Percentiles rank a stretch among this genome's conserved stretches.
These are phyloP conservation scores for Oryza meridionalis DNA, from an alignment of 176 grass and related monocot genomes.

Conservation along the genomic window DNA sequence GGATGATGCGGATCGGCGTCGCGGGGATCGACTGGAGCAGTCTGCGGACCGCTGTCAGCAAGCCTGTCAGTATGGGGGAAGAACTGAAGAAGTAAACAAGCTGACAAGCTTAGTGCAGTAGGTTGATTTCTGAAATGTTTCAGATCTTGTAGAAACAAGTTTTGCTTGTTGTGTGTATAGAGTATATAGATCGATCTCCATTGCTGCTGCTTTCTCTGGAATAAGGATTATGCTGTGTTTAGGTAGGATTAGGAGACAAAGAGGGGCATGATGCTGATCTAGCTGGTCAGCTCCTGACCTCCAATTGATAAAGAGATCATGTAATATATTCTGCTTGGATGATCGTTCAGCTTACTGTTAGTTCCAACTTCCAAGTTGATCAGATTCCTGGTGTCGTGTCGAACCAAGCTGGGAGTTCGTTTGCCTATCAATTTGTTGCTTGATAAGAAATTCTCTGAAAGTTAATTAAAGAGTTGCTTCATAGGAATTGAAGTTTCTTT, in stretches of 20 bases:
- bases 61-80: constrained; percentile 17
- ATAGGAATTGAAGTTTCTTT: background rate
- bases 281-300: constrained; percentile 19
- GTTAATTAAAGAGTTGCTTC: background rate
- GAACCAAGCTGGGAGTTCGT: background rate
- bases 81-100: constrained; percentile 42
- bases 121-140: constrained; percentile 12
- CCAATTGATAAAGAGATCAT: constrained; percentile 1
- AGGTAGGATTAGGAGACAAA: constrained; percentile 28
- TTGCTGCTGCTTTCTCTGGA: constrained; percentile 15
- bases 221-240: constrained; percentile 25
- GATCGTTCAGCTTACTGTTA: background rate
- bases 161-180: background rate
- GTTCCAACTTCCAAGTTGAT: constrained; percentile 7
- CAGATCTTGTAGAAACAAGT: background rate
- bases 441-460: background rate
- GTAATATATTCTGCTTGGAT: background rate
- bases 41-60: constrained; percentile 25
- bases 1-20: background rate
- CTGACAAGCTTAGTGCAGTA: background rate
- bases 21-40: constrained; percentile 20
- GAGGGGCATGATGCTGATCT: constrained; percentile 23
- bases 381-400: background rate
- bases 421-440: background rate
- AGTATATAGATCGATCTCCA: background rate